phyloP scores from a whole-genome alignment of 345 rosid genomes.

The Melastoma malabathricum region DNA sequence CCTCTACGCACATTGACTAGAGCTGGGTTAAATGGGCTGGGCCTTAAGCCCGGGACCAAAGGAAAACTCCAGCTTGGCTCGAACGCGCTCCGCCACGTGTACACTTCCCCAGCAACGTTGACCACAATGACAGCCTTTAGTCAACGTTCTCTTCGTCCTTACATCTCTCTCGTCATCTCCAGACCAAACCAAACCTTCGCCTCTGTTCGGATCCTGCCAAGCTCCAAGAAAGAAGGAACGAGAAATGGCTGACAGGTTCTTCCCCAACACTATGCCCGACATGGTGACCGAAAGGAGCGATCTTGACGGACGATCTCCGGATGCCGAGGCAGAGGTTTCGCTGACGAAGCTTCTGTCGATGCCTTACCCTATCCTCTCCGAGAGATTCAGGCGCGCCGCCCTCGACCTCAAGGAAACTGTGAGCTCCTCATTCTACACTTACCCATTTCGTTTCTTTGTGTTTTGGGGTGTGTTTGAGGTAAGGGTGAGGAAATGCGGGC shows the following conservation, averaged over 20 bases:
- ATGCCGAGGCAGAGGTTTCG: constrained; percentile 20
- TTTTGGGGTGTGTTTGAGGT: constrained; percentile 6
- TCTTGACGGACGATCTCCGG: not conserved
- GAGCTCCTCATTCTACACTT: constrained; percentile 4
- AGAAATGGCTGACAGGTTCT: constrained; percentile 56
- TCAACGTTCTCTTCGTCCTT: no score
- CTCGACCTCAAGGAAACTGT: constrained; percentile 71
- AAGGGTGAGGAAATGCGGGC: constrained; percentile 1
- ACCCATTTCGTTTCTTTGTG: not conserved
- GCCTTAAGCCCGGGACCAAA: no score
- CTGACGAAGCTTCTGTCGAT: constrained; percentile 45
- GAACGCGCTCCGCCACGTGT: no score
- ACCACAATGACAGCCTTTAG: no score
- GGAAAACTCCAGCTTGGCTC: no score
- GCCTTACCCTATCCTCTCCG: constrained; percentile 49
- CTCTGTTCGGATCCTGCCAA: not conserved
- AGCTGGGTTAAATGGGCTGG: no score
- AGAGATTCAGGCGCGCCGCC: constrained; percentile 42
- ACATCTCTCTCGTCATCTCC: no score
- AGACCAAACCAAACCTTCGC: no score
- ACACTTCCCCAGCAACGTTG: no score
- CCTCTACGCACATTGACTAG: no score
- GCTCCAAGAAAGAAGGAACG: not conserved
- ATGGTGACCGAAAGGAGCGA: constrained; percentile 22
- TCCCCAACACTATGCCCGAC: constrained; percentile 46